Percentiles rank a stretch among this genome's conserved stretches.
Evolutionary conservation across 495 filamentous ascomycete species (phyloP).

Genomic region (Aspergillus carlsbadensis): DNA sequence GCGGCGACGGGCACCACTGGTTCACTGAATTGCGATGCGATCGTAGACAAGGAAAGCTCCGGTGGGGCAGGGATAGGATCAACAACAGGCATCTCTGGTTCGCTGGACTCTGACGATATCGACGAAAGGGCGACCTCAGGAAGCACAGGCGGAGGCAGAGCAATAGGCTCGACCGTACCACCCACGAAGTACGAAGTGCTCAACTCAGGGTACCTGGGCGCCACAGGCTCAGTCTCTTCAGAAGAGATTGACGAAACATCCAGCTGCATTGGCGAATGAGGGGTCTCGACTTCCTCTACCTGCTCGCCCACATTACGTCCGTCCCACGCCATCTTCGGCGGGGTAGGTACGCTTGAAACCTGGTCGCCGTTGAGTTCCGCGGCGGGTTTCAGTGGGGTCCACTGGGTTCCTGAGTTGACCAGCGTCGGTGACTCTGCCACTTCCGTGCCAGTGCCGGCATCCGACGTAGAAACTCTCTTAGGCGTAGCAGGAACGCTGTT

Average conservation of each 20-base stretch:
- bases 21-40: neutral
- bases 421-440: conserved; percentile 19
- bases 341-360: conserved; percentile 34
- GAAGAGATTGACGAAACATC: conserved; percentile 35
- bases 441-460: conserved; percentile 21
- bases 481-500: conserved; percentile 23
- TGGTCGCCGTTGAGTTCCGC: conserved; percentile 26
- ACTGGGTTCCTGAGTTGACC: conserved; percentile 39
- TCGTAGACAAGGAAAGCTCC: neutral
- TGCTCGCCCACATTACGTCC: conserved; percentile 20
- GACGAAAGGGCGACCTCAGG: conserved; percentile 27
- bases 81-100: conserved; percentile 22
- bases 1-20: neutral
- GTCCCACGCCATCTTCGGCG: conserved; percentile 43
- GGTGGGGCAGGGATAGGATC: neutral
- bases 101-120: conserved; percentile 33
- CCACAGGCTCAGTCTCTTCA: conserved; percentile 38
- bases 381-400: conserved; percentile 32
- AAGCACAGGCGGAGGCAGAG: conserved; percentile 19
- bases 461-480: conserved; percentile 13
- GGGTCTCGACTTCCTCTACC: conserved; percentile 17
- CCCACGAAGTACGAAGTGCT: conserved; percentile 33
- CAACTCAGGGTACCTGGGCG: conserved; percentile 30
- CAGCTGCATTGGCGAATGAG: conserved; percentile 26
- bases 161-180: conserved; percentile 32